Conservation (phyloP, 345 rosid species). For the Arabis hirsuta region DNA sequence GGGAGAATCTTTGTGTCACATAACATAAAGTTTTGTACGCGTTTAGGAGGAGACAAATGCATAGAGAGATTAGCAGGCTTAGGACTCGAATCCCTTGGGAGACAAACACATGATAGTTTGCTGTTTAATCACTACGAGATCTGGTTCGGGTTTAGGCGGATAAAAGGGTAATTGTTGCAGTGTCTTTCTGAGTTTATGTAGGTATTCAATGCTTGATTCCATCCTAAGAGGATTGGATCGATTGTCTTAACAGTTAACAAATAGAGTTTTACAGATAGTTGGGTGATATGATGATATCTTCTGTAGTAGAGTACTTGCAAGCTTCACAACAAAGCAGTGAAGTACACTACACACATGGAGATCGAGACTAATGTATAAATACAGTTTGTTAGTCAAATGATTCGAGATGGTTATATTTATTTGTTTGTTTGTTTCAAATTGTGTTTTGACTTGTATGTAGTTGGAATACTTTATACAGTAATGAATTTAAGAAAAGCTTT, state of each 20-base stretch:
- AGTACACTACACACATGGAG: conserved; percentile 17
- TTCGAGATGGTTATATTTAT: background rate
- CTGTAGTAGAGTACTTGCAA: conserved; percentile 9
- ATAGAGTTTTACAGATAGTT: conserved; percentile 3
- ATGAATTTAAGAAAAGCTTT: background rate
- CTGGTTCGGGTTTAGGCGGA: conserved; percentile 88
- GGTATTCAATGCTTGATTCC: background rate
- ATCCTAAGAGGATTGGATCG: background rate
- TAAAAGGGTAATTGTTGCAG: conserved; percentile 46
- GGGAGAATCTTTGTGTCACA: conserved; percentile 95
- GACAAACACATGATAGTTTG: conserved; percentile 84
- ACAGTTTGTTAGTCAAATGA: background rate
- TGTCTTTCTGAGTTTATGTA: background rate
- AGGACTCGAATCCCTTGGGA: conserved; percentile 80
- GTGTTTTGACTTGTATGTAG: background rate
- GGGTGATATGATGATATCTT: conserved; percentile 7
- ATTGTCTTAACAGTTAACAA: background rate
- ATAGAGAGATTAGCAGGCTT: conserved; percentile 63
- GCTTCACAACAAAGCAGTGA: conserved; percentile 12
- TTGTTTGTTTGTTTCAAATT: background rate
- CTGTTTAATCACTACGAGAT: conserved; percentile 94
- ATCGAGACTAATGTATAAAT: conserved; percentile 5
- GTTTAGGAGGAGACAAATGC: conserved; percentile 83
- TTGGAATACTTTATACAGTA: background rate
- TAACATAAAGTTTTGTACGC: conserved; percentile 86